A percentile compares a stretch with the other conserved stretches of the same genome.
Evolutionary conservation across 768 basidiomycete species (phyloP).

Genomic region (Panaeolus papilionaceus): DNA sequence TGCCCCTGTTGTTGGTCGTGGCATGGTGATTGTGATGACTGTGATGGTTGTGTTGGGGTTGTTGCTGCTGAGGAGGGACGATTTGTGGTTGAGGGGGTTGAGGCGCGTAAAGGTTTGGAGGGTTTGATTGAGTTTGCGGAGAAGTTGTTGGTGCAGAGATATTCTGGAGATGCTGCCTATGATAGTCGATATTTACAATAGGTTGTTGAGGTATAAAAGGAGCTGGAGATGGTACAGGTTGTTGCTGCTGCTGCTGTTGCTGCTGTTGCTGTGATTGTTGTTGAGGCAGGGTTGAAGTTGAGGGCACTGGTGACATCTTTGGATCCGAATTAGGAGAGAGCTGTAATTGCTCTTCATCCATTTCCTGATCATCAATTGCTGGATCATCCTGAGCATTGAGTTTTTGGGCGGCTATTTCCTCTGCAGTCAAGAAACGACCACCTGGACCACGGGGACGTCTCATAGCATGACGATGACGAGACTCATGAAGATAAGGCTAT

Average conservation of each 20-base stretch:
- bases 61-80: conserved; percentile 20
- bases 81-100: conserved; percentile 27
- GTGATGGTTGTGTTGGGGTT: conserved; percentile 17
- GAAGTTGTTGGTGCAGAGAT: conserved; percentile 22
- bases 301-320: conserved; percentile 26
- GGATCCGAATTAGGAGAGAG: conserved; percentile 28
- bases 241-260: conserved; percentile 29
- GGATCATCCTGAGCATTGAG: conserved; percentile 40
- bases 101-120: conserved; percentile 18
- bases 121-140: conserved; percentile 15
- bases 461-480: conserved; percentile 98
- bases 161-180: conserved; percentile 26
- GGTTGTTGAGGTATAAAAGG: conserved; percentile 15
- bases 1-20: conserved; percentile 32
- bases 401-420: conserved; percentile 90
- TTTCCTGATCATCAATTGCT: conserved; percentile 47
- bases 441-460: conserved; percentile 96
- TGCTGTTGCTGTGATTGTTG: conserved; percentile 32
- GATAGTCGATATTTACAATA: conserved; percentile 31
- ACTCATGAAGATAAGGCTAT: conserved; percentile 98
- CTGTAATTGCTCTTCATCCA: conserved; percentile 41
- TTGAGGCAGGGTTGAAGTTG: conserved; percentile 28
- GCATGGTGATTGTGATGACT: conserved; percentile 26
- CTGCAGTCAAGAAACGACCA: conserved; percentile 95
- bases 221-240: conserved; percentile 1